These are phyloP conservation scores for Mucor piriformis DNA, from an alignment of 371 early-diverging fungal genomes.

Conservation along the genomic window DNA sequence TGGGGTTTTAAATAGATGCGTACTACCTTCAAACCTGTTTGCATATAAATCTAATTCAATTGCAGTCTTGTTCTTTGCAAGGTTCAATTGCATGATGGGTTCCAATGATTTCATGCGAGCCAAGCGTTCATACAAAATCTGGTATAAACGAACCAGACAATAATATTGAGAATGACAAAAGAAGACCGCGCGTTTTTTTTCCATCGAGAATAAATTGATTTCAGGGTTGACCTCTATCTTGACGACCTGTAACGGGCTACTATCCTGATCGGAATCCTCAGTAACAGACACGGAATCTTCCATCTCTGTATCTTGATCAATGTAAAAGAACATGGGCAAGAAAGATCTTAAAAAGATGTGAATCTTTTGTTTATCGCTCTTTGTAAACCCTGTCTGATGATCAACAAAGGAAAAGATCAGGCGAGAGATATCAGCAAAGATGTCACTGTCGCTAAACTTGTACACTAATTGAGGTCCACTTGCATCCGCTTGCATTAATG, in stretches of 20 bases:
- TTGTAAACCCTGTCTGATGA: slow-evolving; percentile 53
- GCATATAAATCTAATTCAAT: slow-evolving; percentile 76
- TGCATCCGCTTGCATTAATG: too few relatives aligned
- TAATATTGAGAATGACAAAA: slow-evolving; percentile 64
- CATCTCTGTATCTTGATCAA: slow-evolving; percentile 45
- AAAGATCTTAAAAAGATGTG: slow-evolving; percentile 70
- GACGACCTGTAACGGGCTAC: neutral
- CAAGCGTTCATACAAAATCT: slow-evolving; percentile 82
- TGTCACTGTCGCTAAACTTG: slow-evolving; percentile 56
- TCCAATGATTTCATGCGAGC: slow-evolving; percentile 76
- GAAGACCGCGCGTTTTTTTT: slow-evolving; percentile 25
- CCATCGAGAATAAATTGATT: slow-evolving; percentile 23
- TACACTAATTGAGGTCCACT: slow-evolving; percentile 75
- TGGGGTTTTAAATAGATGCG: too few relatives aligned
- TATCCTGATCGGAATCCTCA: slow-evolving; percentile 35
- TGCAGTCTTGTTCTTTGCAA: slow-evolving; percentile 67
- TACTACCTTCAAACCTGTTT: slow-evolving; percentile 55
- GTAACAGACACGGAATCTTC: slow-evolving; percentile 28
- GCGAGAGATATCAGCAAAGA: slow-evolving; percentile 68
- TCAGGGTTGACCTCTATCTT: neutral
- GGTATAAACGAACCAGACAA: slow-evolving; percentile 73
- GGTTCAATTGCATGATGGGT: slow-evolving; percentile 52
- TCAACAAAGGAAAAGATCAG: slow-evolving; percentile 60
- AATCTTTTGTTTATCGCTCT: slow-evolving; percentile 68
- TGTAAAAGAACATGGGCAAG: slow-evolving; percentile 71